Evolutionary conservation across 2,329 filamentous ascomycete species (phyloP).

Genomic region (Fusarium lyarnte): DNA sequence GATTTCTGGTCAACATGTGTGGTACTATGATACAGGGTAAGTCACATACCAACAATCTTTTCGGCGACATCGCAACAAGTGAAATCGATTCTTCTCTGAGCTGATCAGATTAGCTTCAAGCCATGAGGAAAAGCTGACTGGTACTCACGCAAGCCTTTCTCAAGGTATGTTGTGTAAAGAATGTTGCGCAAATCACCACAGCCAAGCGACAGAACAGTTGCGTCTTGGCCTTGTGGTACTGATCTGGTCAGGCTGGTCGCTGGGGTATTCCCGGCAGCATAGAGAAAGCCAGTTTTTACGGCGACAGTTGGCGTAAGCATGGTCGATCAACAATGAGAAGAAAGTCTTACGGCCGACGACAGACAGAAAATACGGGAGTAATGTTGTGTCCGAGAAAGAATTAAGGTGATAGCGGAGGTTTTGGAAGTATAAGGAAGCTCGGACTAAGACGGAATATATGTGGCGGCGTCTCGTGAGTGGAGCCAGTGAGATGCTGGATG

Average conservation of each 20-base stretch:
- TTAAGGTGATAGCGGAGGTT: neutral
- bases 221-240: conserved; percentile 60
- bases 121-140: neutral
- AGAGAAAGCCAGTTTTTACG: conserved; percentile 49
- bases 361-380: neutral
- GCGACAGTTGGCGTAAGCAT: conserved; percentile 53
- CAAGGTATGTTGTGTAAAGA: conserved; percentile 61
- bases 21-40: neutral
- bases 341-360: neutral
- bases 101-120: conserved; percentile 43
- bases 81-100: conserved; percentile 58
- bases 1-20: neutral
- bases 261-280: conserved; percentile 64
- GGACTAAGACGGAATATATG: neutral
- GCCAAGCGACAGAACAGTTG: conserved; percentile 62
- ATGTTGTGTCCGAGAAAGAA: neutral
- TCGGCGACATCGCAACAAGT: conserved; percentile 66
- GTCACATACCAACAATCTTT: conserved; percentile 58
- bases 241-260: conserved; percentile 59
- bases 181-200: conserved; percentile 67
- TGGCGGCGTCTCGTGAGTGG: conserved; percentile 5
- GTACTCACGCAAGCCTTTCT: conserved; percentile 51
- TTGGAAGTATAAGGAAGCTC: neutral
- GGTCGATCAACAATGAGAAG: neutral
- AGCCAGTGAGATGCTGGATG: conserved; percentile 5